Percentiles rank a stretch among this genome's conserved stretches.
These are phyloP conservation scores for Russula sp. DNA, from an alignment of 768 basidiomycete genomes.

Conservation along the genomic window DNA sequence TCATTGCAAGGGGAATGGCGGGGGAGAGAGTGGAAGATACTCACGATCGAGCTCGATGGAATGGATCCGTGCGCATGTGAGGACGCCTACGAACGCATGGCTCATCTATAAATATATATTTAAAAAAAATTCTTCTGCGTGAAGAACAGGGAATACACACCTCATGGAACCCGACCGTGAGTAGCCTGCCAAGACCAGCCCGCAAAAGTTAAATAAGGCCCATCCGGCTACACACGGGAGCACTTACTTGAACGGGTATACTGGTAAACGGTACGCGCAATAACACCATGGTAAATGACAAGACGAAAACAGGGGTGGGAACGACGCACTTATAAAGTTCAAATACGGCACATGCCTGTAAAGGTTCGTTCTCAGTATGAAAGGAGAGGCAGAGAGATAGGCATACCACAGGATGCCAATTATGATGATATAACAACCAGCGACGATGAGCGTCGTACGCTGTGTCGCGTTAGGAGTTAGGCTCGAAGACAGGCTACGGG, in stretches of 20 bases:
- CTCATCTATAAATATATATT: conserved; percentile 58
- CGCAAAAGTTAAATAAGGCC: not conserved
- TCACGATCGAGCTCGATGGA: conserved; percentile 84
- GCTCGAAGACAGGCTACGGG: conserved; percentile 33
- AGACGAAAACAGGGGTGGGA: not conserved
- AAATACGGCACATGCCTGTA: conserved; percentile 75
- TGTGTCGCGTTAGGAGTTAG: conserved; percentile 72
- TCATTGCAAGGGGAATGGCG: not conserved
- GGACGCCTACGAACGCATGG: conserved; percentile 74
- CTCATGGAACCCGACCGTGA: conserved; percentile 90
- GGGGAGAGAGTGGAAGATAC: conserved; percentile 36
- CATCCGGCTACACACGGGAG: no score
- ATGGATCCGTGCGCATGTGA: conserved; percentile 84
- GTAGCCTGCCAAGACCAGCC: conserved; percentile 45
- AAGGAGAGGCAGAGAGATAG: not conserved
- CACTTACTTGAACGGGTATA: conserved; percentile 84
- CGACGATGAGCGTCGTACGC: conserved; percentile 73
- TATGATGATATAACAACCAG: conserved; percentile 65
- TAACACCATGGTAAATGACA: not conserved
- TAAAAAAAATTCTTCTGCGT: not conserved
- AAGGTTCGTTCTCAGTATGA: not conserved
- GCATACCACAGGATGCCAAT: conserved; percentile 81
- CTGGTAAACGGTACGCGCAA: conserved; percentile 39
- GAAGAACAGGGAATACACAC: conserved; percentile 37
- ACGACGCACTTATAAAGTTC: conserved; percentile 66